These are phyloP conservation scores for Calonectria montana DNA, from an alignment of 2,329 filamentous ascomycete species.

Conservation along the genomic window DNA sequence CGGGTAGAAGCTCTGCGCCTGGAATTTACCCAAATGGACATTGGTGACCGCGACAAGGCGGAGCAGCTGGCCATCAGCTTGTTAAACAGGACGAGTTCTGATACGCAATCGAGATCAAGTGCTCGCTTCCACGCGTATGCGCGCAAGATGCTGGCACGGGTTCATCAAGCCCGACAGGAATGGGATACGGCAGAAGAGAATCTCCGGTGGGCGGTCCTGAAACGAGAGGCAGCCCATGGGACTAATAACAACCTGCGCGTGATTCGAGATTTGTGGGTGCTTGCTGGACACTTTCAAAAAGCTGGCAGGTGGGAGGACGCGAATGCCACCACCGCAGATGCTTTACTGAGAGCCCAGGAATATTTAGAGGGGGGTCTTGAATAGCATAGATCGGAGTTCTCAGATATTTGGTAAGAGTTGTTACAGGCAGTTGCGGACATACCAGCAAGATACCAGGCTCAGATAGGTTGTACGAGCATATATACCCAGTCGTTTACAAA, in stretches of 20 bases:
- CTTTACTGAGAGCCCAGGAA: constrained; percentile 46
- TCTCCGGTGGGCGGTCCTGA: constrained; percentile 46
- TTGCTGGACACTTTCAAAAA: constrained; percentile 48
- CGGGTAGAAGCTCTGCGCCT: constrained; percentile 49
- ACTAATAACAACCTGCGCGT: constrained; percentile 49
- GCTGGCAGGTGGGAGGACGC: constrained; percentile 45
- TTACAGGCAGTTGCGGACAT: background rate
- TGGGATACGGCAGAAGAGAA: constrained; percentile 49
- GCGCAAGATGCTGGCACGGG: constrained; percentile 51
- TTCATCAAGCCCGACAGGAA: constrained; percentile 47
- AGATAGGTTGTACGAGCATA: background rate
- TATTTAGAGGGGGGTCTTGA: constrained; percentile 42
- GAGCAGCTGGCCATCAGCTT: constrained; percentile 46
- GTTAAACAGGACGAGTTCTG: constrained; percentile 42
- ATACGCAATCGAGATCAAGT: constrained; percentile 38
- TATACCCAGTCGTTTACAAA: constrained; percentile 1
- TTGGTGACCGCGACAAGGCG: constrained; percentile 46
- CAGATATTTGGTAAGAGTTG: background rate
- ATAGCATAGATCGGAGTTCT: constrained; percentile 15
- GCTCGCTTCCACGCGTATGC: constrained; percentile 53
- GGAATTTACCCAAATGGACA: constrained; percentile 53
- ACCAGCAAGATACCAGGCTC: background rate
- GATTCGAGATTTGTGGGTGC: constrained; percentile 53
- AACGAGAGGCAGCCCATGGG: constrained; percentile 51
- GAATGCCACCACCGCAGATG: constrained; percentile 44